Percentiles rank a stretch among this genome's conserved stretches.
These are phyloP conservation scores for Calvatia gigantea DNA, from an alignment of 768 basidiomycete genomes.

Conservation along the genomic window DNA sequence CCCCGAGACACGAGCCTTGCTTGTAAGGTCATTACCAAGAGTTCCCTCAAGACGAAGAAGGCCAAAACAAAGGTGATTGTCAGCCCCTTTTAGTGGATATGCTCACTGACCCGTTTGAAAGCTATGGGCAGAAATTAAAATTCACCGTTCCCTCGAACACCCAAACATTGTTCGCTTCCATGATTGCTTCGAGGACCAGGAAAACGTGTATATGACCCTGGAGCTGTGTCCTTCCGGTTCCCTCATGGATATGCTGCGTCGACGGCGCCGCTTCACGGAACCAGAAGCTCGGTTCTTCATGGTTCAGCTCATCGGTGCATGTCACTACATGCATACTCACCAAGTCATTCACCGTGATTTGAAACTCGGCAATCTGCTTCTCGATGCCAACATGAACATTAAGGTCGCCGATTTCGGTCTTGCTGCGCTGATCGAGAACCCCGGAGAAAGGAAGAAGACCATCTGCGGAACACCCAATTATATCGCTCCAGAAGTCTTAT, in stretches of 20 bases:
- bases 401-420: slow-evolving; percentile 98
- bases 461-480: slow-evolving; percentile 99
- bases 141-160: slow-evolving; percentile 86
- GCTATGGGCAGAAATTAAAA: slow-evolving; percentile 99
- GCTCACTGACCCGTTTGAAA: slow-evolving; percentile 24
- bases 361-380: slow-evolving; percentile 93
- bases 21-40: slow-evolving; percentile 94
- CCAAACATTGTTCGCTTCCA: slow-evolving; percentile 91
- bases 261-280: slow-evolving; percentile 84
- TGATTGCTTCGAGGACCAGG: slow-evolving; percentile 93
- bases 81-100: neutral
- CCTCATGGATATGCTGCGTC: slow-evolving; percentile 87
- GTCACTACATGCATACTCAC: slow-evolving; percentile 95
- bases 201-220: slow-evolving; percentile 96
- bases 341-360: slow-evolving; percentile 98
- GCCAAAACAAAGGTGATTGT: slow-evolving; percentile 85
- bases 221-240: slow-evolving; percentile 90
- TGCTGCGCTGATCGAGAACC: slow-evolving; percentile 93
- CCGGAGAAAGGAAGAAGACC: slow-evolving; percentile 97
- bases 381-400: slow-evolving; percentile 89
- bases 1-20: slow-evolving; percentile 60
- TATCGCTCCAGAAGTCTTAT: slow-evolving; percentile 96
- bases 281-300: slow-evolving; percentile 91
- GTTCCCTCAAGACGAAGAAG: slow-evolving; percentile 90
- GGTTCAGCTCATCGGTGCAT: slow-evolving; percentile 92